Percentiles rank a stretch among this genome's conserved stretches.
Conservation (phyloP, 2,329 filamentous ascomycete genomes). For the Diaporthe batatas region DNA sequence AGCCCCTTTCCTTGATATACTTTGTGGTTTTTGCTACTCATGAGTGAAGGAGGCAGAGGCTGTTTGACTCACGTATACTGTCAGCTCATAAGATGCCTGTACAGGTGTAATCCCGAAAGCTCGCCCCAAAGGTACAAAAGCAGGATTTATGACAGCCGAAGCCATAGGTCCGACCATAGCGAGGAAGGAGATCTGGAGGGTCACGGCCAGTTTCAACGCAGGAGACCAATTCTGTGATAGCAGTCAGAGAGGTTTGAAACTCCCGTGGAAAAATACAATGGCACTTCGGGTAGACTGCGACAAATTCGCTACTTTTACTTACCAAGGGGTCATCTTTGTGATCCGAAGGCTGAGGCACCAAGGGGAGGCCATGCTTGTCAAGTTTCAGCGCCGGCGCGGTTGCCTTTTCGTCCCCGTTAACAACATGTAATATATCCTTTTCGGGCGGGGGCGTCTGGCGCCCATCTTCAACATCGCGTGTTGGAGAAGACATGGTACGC, state of each 20-base stretch:
- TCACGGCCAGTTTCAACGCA: conserved; percentile 45
- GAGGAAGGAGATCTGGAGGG: conserved; percentile 50
- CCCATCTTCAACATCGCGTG: not conserved
- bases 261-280: not conserved
- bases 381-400: conserved; percentile 5
- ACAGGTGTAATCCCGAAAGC: conserved; percentile 50
- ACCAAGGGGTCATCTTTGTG: conserved; percentile 46
- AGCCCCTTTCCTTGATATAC: not conserved
- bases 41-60: not conserved
- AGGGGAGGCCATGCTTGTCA: conserved; percentile 46
- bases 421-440: not conserved
- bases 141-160: conserved; percentile 50
- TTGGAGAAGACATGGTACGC: not conserved
- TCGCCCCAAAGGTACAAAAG: conserved; percentile 49
- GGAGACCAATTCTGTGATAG: conserved; percentile 45
- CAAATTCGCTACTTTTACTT: not conserved
- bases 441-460: not conserved
- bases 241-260: not conserved
- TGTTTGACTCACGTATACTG: conserved; percentile 40
- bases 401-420: not conserved
- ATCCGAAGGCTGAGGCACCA: conserved; percentile 46
- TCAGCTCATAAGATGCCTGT: conserved; percentile 51
- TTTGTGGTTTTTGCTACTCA: too few species aligned
- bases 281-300: not conserved
- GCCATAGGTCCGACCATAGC: conserved; percentile 50